phyloP scores from a whole-genome alignment of 495 filamentous ascomycete species.

The Penicillium ucsense region DNA sequence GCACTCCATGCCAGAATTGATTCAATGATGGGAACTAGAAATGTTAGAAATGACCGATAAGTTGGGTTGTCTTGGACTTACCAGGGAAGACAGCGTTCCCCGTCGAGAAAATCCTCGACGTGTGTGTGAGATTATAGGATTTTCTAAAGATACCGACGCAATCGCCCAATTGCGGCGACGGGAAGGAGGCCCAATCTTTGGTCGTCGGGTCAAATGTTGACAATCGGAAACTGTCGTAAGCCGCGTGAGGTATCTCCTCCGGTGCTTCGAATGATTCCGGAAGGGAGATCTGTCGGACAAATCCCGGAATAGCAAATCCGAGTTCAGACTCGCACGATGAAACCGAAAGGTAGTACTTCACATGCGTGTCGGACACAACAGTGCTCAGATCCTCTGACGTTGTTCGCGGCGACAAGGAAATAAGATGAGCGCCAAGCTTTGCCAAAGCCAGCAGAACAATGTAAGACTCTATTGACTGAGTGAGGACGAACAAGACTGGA shows the following conservation, averaged over 20 bases:
- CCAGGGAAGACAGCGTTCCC: conserved; percentile 66
- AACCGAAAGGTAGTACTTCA: conserved; percentile 38
- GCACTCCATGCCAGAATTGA: conserved; percentile 68
- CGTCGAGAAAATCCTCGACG: conserved; percentile 54
- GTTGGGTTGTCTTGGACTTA: conserved; percentile 5
- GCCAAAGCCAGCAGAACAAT: conserved; percentile 59
- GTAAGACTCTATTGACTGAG: conserved; percentile 60
- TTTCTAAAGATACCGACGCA: conserved; percentile 51
- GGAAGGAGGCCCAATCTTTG: conserved; percentile 63
- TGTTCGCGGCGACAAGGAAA: conserved; percentile 58
- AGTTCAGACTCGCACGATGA: conserved; percentile 1
- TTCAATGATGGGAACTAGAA: conserved; percentile 62
- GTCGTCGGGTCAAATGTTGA: conserved; percentile 53
- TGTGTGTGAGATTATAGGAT: conserved; percentile 44
- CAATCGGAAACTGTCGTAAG: conserved; percentile 19
- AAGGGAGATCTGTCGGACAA: conserved; percentile 16
- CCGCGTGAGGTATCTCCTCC: conserved; percentile 16
- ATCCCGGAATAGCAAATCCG: conserved; percentile 8
- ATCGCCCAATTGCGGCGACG: conserved; percentile 55
- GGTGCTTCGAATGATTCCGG: conserved; percentile 23
- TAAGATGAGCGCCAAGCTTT: conserved; percentile 64
- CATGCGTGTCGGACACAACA: conserved; percentile 44
- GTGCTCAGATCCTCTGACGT: conserved; percentile 43
- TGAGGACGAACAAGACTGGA: conserved; percentile 58
- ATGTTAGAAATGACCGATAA: neutral